phyloP scores from a whole-genome alignment of 495 filamentous ascomycete species.

The Hyaloscypha finlandica region DNA sequence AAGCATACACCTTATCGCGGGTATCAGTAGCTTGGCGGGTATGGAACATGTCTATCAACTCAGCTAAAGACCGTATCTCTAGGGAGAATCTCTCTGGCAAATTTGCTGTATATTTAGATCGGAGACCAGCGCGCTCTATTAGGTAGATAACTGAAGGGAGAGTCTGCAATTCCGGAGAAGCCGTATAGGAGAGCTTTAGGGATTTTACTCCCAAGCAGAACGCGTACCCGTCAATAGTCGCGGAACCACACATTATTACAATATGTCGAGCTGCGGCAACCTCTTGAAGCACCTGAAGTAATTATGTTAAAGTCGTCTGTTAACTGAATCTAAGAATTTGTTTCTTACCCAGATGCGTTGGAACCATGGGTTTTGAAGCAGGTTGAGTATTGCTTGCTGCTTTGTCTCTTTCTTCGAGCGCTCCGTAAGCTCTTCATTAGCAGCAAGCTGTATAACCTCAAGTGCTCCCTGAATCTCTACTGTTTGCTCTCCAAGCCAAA shows the following conservation, averaged over 20 bases:
- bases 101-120: slow-evolving; percentile 23
- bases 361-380: slow-evolving; percentile 35
- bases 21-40: slow-evolving; percentile 2
- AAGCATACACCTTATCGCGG: slow-evolving; percentile 1
- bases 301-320: slow-evolving; percentile 13
- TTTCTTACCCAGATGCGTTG: slow-evolving; percentile 36
- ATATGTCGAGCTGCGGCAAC: slow-evolving; percentile 36
- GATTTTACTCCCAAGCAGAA: slow-evolving; percentile 18
- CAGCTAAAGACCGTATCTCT: neutral
- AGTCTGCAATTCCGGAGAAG: slow-evolving; percentile 8
- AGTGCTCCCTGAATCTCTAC: slow-evolving; percentile 28
- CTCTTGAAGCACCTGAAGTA: slow-evolving; percentile 30
- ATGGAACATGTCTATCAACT: slow-evolving; percentile 40
- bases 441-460: slow-evolving; percentile 22
- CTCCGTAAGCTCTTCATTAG: neutral
- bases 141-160: slow-evolving; percentile 32
- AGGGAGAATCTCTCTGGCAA: slow-evolving; percentile 27
- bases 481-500: slow-evolving; percentile 36
- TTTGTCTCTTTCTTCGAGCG: neutral
- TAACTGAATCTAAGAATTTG: neutral
- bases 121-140: slow-evolving; percentile 30
- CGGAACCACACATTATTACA: slow-evolving; percentile 29
- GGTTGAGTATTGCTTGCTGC: slow-evolving; percentile 16
- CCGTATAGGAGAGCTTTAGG: slow-evolving; percentile 10
- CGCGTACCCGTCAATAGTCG: slow-evolving; percentile 25